phyloP scores from a whole-genome alignment of 1,139 yeast genomes.

The Saccharomyces hybrid region DNA sequence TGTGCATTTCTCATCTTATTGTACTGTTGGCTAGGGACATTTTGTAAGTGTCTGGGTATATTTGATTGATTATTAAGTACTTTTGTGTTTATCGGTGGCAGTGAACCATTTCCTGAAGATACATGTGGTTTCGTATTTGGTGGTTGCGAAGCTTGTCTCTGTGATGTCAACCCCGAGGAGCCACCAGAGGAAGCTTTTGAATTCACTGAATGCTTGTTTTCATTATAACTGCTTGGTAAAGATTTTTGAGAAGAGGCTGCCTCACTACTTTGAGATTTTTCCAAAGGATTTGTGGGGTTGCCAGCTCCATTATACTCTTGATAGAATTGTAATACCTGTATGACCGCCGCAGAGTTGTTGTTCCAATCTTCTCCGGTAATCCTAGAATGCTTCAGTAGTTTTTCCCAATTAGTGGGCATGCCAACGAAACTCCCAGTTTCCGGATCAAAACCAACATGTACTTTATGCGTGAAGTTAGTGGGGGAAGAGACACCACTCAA shows the following conservation, averaged over 20 bases:
- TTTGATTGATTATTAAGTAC: background rate
- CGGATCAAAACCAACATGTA: constrained; percentile 56
- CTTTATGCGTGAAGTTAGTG: constrained; percentile 69
- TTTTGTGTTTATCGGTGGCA: background rate
- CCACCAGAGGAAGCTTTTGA: background rate
- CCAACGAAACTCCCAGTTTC: constrained; percentile 70
- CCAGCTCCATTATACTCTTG: constrained; percentile 31
- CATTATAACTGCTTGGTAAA: background rate
- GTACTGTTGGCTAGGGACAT: background rate
- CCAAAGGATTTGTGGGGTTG: background rate
- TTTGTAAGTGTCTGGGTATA: background rate
- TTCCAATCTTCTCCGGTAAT: constrained; percentile 80
- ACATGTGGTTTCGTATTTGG: constrained; percentile 25
- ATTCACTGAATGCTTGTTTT: background rate
- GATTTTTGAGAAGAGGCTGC: background rate
- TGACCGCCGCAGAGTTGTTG: constrained; percentile 75
- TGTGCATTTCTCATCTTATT: constrained; percentile 3
- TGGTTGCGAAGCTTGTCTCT: constrained; percentile 43
- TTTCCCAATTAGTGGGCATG: constrained; percentile 74
- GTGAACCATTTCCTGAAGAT: background rate
- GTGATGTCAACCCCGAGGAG: constrained; percentile 7
- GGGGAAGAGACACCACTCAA: constrained; percentile 75
- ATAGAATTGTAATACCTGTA: constrained; percentile 88
- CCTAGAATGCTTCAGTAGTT: constrained; percentile 63
- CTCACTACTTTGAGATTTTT: background rate